A percentile compares a stretch with the other conserved stretches of the same genome.
Conservation (phyloP, 2,329 filamentous ascomycete genomes). For the Aspergillus arachidicola region DNA sequence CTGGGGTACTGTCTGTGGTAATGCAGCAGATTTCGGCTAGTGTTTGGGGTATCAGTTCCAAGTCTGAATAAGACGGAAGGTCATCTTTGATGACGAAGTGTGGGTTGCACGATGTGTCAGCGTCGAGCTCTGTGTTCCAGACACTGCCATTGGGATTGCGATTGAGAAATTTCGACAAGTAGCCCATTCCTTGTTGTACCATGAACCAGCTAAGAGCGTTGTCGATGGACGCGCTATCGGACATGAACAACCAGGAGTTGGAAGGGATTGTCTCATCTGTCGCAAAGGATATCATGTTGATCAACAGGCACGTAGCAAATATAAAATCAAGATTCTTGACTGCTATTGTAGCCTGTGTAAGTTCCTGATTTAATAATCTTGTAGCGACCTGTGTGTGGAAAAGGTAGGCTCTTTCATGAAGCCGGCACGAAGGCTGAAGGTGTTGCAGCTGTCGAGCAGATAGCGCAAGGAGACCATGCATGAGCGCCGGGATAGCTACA, state of each 20-base stretch:
- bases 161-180: neutral
- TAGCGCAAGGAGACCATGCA: neutral
- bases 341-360: neutral
- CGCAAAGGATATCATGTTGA: neutral
- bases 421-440: neutral
- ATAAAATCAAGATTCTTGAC: neutral
- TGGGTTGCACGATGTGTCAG: neutral
- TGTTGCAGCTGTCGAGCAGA: neutral
- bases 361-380: neutral
- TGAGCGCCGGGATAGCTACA: neutral
- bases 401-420: neutral
- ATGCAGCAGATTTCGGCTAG: neutral
- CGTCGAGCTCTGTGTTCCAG: neutral
- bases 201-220: neutral
- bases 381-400: neutral
- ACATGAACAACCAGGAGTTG: neutral
- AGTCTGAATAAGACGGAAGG: neutral
- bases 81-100: neutral
- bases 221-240: neutral
- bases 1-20: neutral
- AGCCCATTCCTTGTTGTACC: neutral
- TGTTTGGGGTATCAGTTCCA: neutral
- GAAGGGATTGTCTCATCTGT: neutral
- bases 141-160: neutral
- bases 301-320: neutral